Base-by-base conservation (phyloP, 345 rosid species). In the Geranium brycei region DNA sequence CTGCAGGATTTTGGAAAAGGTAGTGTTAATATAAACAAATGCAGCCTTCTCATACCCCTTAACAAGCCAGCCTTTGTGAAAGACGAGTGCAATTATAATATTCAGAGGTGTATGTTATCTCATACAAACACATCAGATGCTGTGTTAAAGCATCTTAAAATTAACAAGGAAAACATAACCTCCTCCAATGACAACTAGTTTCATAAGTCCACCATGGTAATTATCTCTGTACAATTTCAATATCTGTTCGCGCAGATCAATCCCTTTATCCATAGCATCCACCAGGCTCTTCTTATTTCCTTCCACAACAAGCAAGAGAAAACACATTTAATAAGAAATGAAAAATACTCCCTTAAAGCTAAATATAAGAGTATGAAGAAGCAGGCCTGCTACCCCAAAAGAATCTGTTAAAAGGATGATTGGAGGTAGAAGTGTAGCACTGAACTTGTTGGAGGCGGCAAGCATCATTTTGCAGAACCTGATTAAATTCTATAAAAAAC, bases 181-280 rank as follows among this genome's bases (percentile, higher is more conserved):
- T 76, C 97, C 99, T 62, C 99, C 99, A 65, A 93, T 90, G 70
- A 93, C 91, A 77, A 86, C 97, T 62, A 93, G 82, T 77, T 90
- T 93, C 99, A 93, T 93, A 72, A 83, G 66, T 64, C 91, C 92
- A 75, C 99, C 96, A 66, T 85, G 85, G 72, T 93, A 90, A 77
- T 81, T 78, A 58, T 85, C 81, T 62, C 69, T 71, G 70, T 86
- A 93, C 75, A 88, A 64, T 75, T 83, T 80, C 74, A 83, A 15
- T 66, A 93, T 85, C 35, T 77, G 82, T 62, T 86, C 89, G 66
- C 89, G 86, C 73, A 93, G 78, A 80, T 93, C 74, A 75, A 93
- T 67, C 70, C 97, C 96, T 67, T 79, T 93, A 72, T 85, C 95
- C 73, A 77, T 81, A 57, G 97, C 97, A 82, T 85, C 92, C 69